Evolutionary conservation across 192 early-diverging fungal species (phyloP), one percentile per base, ranked within the genome.

Genomic region (Coemansia sp.): DNA sequence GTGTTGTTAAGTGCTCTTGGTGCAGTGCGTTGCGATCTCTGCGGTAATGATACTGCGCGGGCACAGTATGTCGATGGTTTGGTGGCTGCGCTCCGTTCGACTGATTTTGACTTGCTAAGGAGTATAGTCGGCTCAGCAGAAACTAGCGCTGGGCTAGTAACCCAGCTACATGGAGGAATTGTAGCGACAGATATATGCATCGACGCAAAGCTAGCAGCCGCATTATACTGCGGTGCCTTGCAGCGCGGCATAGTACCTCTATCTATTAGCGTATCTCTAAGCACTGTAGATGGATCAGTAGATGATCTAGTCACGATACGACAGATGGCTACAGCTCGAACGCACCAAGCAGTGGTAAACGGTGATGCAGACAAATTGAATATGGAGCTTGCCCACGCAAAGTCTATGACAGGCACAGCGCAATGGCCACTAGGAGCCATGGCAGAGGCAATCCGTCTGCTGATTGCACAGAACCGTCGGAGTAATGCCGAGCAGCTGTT

Each of bases 391-490:
- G 6, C 21, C 3, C 57, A 28, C 21, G 54, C 64, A 14, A 9
- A 24, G 16, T 16, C 24, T 23, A 56, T 68, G 28, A 47, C 66
- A 7, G 53, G 16, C 6, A 22, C n/a, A 2, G 60, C 67, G 10
- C 24, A 41, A 19, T 74, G 72, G 72, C 72, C 72, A 10, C 63
- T 74, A 62, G 41, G 49, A 12, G 62, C 61, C 1, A 56, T 68
- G 32, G 49, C 66, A 9, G 19, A 5, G 7, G 51, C 66, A 19
- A 23, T 64, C 16, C 14, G 24, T 14, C 23, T 32, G 7, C 57
- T 74, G 5, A 38, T 74, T 30, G 49, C 18, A 9, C 25, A 25
- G 2, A 48, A 23, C 6, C 12, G 52, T 5, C 58, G 5, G 1
- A 52, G 16, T n/a, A 16, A 18, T 7, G 72, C 62, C 3, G 27